These are phyloP conservation scores for Ophiostoma novo-ulmi DNA, from an alignment of 2,329 filamentous ascomycete genomes.

Conservation along the genomic window DNA sequence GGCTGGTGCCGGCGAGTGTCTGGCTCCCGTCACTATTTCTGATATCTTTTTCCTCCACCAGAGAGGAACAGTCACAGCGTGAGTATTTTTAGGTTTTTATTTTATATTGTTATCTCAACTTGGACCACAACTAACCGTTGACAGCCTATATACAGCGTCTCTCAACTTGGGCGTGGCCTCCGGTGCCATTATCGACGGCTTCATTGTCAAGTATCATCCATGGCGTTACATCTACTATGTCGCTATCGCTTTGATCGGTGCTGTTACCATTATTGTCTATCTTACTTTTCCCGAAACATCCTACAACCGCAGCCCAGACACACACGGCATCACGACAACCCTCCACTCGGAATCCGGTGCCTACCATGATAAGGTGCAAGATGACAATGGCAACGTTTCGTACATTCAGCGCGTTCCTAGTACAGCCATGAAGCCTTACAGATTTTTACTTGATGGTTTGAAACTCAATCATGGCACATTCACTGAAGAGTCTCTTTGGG, in stretches of 20 bases:
- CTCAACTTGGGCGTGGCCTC: constrained; percentile 38
- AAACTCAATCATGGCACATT: constrained; percentile 39
- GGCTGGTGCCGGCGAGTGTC: constrained; percentile 49
- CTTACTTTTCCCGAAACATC: constrained; percentile 54
- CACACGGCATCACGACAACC: constrained; percentile 26
- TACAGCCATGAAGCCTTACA: not conserved
- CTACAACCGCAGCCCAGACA: constrained; percentile 37
- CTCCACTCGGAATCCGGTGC: constrained; percentile 19
- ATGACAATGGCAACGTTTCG: constrained; percentile 15
- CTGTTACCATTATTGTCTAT: constrained; percentile 44
- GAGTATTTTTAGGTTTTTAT: constrained; percentile 37
- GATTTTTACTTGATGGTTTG: constrained; percentile 29
- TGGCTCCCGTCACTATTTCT: constrained; percentile 47
- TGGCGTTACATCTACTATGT: constrained; percentile 52
- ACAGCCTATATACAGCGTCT: constrained; percentile 24
- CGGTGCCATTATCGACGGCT: constrained; percentile 42
- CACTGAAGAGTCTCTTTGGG: constrained; percentile 45
- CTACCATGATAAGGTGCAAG: constrained; percentile 19
- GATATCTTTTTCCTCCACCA: constrained; percentile 56
- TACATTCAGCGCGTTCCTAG: constrained; percentile 25
- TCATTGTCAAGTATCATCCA: constrained; percentile 45
- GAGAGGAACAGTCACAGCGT: constrained; percentile 47
- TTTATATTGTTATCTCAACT: constrained; percentile 27
- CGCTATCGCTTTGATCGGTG: constrained; percentile 45
- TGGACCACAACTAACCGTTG: not conserved